Evolutionary conservation across 352 stramenopile species (phyloP), one percentile per base, ranked within the genome.

Genomic region (Thalassiosira ordinaria): DNA sequence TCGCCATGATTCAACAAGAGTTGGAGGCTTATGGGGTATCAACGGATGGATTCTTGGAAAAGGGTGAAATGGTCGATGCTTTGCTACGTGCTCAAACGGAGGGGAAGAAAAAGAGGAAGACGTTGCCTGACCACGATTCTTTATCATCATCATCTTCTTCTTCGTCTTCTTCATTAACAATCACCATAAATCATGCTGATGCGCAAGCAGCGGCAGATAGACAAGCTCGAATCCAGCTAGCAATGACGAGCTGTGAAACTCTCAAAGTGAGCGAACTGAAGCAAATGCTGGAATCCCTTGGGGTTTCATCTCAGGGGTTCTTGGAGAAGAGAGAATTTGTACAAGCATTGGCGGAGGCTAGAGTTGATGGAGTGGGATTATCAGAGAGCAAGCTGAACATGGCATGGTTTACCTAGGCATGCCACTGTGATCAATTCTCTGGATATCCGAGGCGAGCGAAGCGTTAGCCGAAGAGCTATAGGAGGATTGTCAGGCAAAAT

Each of bases 311-410:
- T 2, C 85, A 70, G 63, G 74, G 62, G 14, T 92, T 89, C 55
- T 91, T 93, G 59, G 88, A 93, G 74, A 93, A 93, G 61, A 80
- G 62, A 26, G 88, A 93, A 73, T 91, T 93, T 62, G 81, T 89
- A 7, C 64, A 81, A 5, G 88, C 88, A 11, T 78, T 92, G n/a
- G 88, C 88, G 16, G 78, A 91, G 62, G 81, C 82, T 9, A 29
- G 86, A 52, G 88, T 91, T 0, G 86, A 92, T 80, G 80, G 77
- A 55, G n/a, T n/a, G n/a, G n/a, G n/a, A n/a, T n/a, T n/a, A n/a
- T n/a, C n/a, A n/a, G n/a, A n/a, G n/a, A n/a, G n/a, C n/a, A n/a
- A n/a, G n/a, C n/a, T n/a, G n/a, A n/a, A n/a, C n/a, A n/a, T n/a
- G n/a, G n/a, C n/a, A n/a, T n/a, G n/a, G n/a, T n/a, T n/a, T n/a